Percentiles rank a stretch among this genome's conserved stretches.
phyloP scores from a whole-genome alignment of 225 moss, liverwort and hornwort genomes.

The Sphagnum contortum region DNA sequence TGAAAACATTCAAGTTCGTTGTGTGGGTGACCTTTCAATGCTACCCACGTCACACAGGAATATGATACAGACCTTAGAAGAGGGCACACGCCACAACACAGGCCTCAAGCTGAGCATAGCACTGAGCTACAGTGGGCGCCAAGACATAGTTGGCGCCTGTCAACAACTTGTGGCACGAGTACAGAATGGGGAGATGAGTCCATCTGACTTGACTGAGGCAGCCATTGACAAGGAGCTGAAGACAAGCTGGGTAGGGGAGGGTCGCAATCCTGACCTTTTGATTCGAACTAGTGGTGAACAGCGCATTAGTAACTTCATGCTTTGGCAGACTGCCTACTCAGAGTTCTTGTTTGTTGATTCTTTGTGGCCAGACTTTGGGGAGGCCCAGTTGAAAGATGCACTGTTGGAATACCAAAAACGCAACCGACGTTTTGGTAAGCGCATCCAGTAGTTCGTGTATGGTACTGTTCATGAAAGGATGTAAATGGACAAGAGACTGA shows the following conservation, averaged over 20 bases:
- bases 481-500: too few relatives aligned
- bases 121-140: constrained; percentile 90
- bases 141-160: constrained; percentile 72
- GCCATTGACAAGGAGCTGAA: constrained; percentile 50
- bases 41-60: constrained; percentile 48
- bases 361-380: constrained; percentile 84
- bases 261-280: constrained; percentile 74
- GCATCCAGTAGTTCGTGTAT: constrained; percentile 15
- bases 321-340: constrained; percentile 86
- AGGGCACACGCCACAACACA: constrained; percentile 47
- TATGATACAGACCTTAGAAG: constrained; percentile 38
- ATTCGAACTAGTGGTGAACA: constrained; percentile 97
- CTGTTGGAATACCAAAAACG: constrained; percentile 64
- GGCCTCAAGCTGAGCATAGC: constrained; percentile 83
- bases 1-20: constrained; percentile 66
- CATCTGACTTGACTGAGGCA: constrained; percentile 56
- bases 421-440: constrained; percentile 57
- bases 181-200: constrained; percentile 51
- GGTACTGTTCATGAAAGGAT: too few relatives aligned
- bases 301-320: constrained; percentile 85
- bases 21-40: constrained; percentile 57
- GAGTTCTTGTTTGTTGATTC: constrained; percentile 74
- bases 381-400: constrained; percentile 53
- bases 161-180: constrained; percentile 60
- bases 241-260: constrained; percentile 71